phyloP scores from a whole-genome alignment of 331 rosid genomes.

The Malus hybrid region DNA sequence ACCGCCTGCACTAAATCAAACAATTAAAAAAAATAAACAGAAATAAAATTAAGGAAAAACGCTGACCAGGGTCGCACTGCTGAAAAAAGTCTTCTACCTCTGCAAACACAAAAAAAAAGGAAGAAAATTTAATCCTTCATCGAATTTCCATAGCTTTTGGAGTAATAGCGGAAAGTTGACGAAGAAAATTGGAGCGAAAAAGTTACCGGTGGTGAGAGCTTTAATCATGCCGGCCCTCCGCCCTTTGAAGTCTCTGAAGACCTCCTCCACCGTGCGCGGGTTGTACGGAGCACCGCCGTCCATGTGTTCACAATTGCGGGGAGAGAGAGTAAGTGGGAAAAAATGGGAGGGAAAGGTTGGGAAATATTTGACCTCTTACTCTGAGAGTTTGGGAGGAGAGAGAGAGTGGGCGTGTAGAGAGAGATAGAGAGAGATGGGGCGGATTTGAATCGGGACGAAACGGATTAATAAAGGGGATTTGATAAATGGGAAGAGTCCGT shows the following conservation, averaged over 20 bases:
- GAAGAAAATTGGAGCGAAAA: neutral
- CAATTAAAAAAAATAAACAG: neutral
- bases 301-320: constrained; percentile 23
- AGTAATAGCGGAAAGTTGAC: neutral
- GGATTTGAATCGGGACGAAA: constrained; percentile 49
- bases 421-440: constrained; percentile 10
- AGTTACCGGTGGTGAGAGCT: constrained; percentile 67
- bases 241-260: constrained; percentile 70
- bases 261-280: constrained; percentile 79
- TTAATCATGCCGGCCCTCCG: constrained; percentile 70
- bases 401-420: neutral
- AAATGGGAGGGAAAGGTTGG: constrained; percentile 53
- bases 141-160: neutral
- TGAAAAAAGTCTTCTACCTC: constrained; percentile 54
- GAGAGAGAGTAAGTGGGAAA: neutral
- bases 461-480: constrained; percentile 34
- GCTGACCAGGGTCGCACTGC: constrained; percentile 69
- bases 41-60: neutral
- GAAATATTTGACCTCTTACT: constrained; percentile 41
- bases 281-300: constrained; percentile 46
- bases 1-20: neutral
- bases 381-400: neutral
- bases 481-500: constrained; percentile 36
- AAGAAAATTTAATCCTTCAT: neutral
- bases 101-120: constrained; percentile 24